Evolutionary conservation across 768 basidiomycete species (phyloP), one percentile per base, ranked within the genome.

Genomic region (Tulasnella sp.): DNA sequence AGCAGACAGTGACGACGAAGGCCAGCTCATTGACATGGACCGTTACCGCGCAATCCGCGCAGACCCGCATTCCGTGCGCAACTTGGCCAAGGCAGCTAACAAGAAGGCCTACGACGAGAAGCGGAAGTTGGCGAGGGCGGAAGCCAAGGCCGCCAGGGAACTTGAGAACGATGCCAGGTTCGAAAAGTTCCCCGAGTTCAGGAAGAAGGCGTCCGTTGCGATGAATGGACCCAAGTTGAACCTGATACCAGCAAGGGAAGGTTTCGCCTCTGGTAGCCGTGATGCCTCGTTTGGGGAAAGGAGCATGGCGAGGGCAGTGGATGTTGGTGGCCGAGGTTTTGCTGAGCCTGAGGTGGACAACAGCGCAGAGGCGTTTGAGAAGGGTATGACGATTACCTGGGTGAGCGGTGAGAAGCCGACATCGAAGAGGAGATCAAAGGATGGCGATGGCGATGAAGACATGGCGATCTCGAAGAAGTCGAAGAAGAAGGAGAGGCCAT

Each of bases 381-480:
- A 84, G 11, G 83, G 81, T 10, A 81, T 90, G 79, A 90, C 92
- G 68, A 81, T 90, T 71, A 86, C 80, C 50, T 94, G 90, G 80
- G 73, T 87, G 90, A 90, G 2, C 79, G 78, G 24, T 62, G 70
- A 1, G 67, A 75, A 2, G 70, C 74, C 27, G 57, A 30, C 59
- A 49, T 43, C 50, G 53, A 21, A 69, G 67, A 17, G 67, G 68
- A 42, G 68, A 62, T 53, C 75, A 75, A 61, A 69, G 62, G 42
- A 64, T 65, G 64, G 64, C 60, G 68, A 59, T 44, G 63, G 56
- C 42, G 59, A 41, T 43, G 51, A 51, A 44, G 66, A 56, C 66
- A 63, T 21, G 66, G 60, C 59, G 60, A 59, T 38, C 38, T 41
- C 34, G 51, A 70, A 67, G 71, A 68, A 51, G 72, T 69, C 64